Conservation (phyloP, 2,329 filamentous ascomycete genomes). For the Colletotrichum filicis region DNA sequence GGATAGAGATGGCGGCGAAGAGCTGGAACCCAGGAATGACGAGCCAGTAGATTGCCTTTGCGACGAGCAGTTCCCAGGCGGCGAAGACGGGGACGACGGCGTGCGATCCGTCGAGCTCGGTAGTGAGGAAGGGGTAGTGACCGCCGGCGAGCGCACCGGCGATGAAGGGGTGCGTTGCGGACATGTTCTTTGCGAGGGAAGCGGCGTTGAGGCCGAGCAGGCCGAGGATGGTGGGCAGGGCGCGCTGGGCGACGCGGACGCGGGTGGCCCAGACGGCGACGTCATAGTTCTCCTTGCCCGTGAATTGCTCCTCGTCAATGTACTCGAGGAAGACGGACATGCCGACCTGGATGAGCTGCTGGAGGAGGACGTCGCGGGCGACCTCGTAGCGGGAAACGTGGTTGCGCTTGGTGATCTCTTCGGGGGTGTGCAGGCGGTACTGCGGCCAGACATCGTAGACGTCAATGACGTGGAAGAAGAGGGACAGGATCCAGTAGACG, state of each 20-base stretch:
- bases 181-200: constrained; percentile 80
- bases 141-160: constrained; percentile 84
- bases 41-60: constrained; percentile 83
- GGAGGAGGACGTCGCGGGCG: constrained; percentile 88
- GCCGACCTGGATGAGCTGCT: constrained; percentile 88
- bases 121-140: constrained; percentile 77
- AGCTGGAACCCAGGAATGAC: constrained; percentile 84
- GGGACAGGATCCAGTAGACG: constrained; percentile 89
- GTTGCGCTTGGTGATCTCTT: constrained; percentile 88
- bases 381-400: constrained; percentile 88
- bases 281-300: constrained; percentile 85
- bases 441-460: constrained; percentile 86
- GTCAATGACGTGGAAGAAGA: constrained; percentile 90
- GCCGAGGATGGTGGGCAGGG: constrained; percentile 77
- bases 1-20: constrained; percentile 75
- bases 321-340: constrained; percentile 75
- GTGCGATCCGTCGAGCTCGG: constrained; percentile 64
- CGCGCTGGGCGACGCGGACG: constrained; percentile 80
- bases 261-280: constrained; percentile 90
- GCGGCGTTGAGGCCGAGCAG: constrained; percentile 81
- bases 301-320: constrained; percentile 78
- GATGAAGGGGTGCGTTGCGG: constrained; percentile 76
- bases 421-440: constrained; percentile 94
- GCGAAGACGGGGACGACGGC: constrained; percentile 77
- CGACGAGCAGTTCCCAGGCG: constrained; percentile 80